Conservation (phyloP, 495 filamentous ascomycete species). For the Chaetomidium leptoderma region DNA sequence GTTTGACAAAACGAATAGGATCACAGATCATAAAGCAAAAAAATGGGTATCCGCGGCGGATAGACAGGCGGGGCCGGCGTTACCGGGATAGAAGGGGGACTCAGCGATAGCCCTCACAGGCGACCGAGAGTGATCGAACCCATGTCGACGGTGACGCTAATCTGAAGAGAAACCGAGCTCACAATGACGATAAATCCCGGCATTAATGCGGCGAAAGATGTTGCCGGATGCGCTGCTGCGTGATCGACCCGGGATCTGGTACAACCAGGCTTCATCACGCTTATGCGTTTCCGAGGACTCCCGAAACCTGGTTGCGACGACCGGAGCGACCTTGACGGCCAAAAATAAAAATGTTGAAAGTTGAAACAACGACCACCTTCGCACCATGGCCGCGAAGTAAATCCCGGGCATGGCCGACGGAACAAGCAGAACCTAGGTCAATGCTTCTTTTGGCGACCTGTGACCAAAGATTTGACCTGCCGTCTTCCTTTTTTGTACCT, state of each 20-base stretch:
- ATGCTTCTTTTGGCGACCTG: neutral
- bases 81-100: no score
- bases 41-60: no score
- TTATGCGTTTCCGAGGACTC: neutral
- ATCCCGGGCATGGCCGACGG: no score
- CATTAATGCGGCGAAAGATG: slow-evolving; percentile 11
- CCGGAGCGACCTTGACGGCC: neutral
- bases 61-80: no score
- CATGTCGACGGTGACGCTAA: neutral
- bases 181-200: neutral
- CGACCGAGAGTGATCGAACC: neutral
- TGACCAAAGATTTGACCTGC: neutral
- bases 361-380: neutral
- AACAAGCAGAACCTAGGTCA: no score
- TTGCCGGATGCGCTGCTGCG: slow-evolving; percentile 19
- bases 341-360: neutral
- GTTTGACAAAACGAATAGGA: no score
- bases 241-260: slow-evolving; percentile 22
- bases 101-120: no score
- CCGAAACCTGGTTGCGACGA: slow-evolving; percentile 2
- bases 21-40: no score
- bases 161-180: neutral
- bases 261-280: slow-evolving; percentile 11
- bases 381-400: no score
- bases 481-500: no score